phyloP scores from a whole-genome alignment of 2,329 filamentous ascomycete species.

The Nothopassalora personata region DNA sequence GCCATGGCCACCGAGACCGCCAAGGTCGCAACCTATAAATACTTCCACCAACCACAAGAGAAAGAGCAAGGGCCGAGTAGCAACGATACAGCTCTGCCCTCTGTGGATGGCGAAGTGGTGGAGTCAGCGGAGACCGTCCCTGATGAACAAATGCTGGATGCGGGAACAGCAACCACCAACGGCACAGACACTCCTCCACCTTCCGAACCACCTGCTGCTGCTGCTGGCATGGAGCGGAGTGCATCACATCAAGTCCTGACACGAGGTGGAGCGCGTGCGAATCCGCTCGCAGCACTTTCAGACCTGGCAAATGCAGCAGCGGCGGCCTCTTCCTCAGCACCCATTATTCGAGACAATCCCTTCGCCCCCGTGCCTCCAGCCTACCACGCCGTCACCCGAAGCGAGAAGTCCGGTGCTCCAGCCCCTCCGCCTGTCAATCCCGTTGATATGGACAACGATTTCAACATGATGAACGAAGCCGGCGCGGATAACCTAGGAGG shows the following conservation, averaged over 20 bases:
- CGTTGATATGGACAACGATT: slow-evolving; percentile 45
- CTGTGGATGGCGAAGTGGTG: slow-evolving; percentile 28
- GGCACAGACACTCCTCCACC: slow-evolving; percentile 27
- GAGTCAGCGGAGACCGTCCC: slow-evolving; percentile 24
- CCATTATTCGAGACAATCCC: slow-evolving; percentile 31
- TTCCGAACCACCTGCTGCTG: slow-evolving; percentile 23
- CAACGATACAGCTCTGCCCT: slow-evolving; percentile 27
- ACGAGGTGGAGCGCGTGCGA: slow-evolving; percentile 44
- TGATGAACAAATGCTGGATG: slow-evolving; percentile 24
- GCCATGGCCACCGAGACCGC: slow-evolving; percentile 57
- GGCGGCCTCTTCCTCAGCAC: slow-evolving; percentile 28
- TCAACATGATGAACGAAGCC: slow-evolving; percentile 42
- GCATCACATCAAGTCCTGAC: slow-evolving; percentile 53
- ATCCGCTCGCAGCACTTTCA: slow-evolving; percentile 47
- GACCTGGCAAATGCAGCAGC: slow-evolving; percentile 48
- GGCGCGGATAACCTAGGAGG: slow-evolving; percentile 18
- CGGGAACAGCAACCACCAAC: slow-evolving; percentile 19
- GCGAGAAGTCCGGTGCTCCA: slow-evolving; percentile 44
- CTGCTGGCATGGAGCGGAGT: slow-evolving; percentile 55
- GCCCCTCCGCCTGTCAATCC: slow-evolving; percentile 39
- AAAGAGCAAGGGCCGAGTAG: slow-evolving; percentile 21
- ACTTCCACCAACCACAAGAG: slow-evolving; percentile 49
- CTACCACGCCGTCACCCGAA: slow-evolving; percentile 42
- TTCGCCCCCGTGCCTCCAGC: slow-evolving; percentile 44
- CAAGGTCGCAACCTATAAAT: slow-evolving; percentile 52